phyloP scores from a whole-genome alignment of 306 rosid species.

The Rosa multiflora region DNA sequence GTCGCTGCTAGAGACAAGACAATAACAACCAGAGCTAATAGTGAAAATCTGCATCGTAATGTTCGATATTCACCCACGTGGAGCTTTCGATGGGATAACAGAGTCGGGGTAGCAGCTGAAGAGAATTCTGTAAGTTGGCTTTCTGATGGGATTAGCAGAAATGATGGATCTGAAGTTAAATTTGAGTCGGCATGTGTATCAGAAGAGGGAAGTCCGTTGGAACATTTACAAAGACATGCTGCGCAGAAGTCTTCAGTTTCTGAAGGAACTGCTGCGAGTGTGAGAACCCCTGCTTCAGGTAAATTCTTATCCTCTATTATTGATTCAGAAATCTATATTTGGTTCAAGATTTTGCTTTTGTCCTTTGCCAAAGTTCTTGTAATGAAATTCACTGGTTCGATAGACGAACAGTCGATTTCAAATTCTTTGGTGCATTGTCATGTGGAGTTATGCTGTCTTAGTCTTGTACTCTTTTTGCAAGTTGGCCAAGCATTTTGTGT shows the following conservation, averaged over 20 bases:
- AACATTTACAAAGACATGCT: conserved; percentile 24
- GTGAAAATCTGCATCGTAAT: conserved; percentile 50
- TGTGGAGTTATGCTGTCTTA: background rate
- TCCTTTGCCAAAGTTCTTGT: background rate
- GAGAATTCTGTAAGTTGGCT: conserved; percentile 49
- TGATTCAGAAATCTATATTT: background rate
- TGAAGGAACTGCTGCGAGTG: conserved; percentile 35
- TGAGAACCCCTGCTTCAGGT: conserved; percentile 50
- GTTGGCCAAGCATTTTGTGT: background rate
- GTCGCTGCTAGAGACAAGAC: conserved; percentile 59
- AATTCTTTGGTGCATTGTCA: background rate
- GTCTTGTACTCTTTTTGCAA: background rate
- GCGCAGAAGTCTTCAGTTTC: conserved; percentile 38
- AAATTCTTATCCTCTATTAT: conserved; percentile 1
- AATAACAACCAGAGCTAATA: conserved; percentile 42
- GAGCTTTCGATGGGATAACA: conserved; percentile 70
- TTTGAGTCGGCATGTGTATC: conserved; percentile 47
- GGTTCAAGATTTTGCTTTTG: background rate
- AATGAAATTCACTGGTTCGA: background rate
- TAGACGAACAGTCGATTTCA: background rate
- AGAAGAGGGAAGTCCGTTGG: conserved; percentile 51
- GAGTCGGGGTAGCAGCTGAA: conserved; percentile 61
- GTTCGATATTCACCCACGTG: conserved; percentile 51
- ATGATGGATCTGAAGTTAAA: conserved; percentile 46
- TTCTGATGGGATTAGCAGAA: conserved; percentile 47